These are phyloP conservation scores for Byssochlamys sp. DNA, from an alignment of 2,329 filamentous ascomycete genomes.

Conservation along the genomic window DNA sequence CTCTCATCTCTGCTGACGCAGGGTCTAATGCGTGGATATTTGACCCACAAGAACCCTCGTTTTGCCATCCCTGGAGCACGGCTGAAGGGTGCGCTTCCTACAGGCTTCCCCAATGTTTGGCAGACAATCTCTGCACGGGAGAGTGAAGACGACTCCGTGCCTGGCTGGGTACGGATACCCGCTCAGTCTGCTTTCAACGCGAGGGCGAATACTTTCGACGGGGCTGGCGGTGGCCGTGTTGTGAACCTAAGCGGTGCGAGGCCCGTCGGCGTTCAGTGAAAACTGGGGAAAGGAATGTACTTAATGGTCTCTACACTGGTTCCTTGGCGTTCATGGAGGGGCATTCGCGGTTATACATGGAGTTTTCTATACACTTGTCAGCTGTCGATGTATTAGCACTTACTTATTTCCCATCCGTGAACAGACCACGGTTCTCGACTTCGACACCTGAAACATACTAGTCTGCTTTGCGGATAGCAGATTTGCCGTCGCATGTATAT, in stretches of 20 bases:
- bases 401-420: background rate
- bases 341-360: background rate
- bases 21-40: slow-evolving; percentile 71
- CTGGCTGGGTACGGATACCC: slow-evolving; percentile 59
- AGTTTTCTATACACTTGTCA: background rate
- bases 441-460: background rate
- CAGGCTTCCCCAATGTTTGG: slow-evolving; percentile 63
- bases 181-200: background rate
- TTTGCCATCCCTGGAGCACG: slow-evolving; percentile 71
- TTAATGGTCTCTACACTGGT: background rate
- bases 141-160: slow-evolving; percentile 54
- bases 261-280: slow-evolving; percentile 35
- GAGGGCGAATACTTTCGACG: slow-evolving; percentile 6
- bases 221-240: slow-evolving; percentile 43
- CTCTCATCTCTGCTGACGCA: slow-evolving; percentile 69
- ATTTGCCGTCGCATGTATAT: background rate
- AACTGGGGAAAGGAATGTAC: background rate
- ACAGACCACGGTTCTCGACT: background rate
- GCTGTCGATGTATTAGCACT: background rate
- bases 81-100: slow-evolving; percentile 30
- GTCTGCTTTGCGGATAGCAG: background rate
- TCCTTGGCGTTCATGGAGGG: background rate
- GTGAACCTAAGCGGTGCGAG: slow-evolving; percentile 49
- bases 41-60: slow-evolving; percentile 64
- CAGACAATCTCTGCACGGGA: slow-evolving; percentile 55